Evolutionary conservation across 176 grass and related monocot species (phyloP).

Genomic region (Lolium perenne): DNA sequence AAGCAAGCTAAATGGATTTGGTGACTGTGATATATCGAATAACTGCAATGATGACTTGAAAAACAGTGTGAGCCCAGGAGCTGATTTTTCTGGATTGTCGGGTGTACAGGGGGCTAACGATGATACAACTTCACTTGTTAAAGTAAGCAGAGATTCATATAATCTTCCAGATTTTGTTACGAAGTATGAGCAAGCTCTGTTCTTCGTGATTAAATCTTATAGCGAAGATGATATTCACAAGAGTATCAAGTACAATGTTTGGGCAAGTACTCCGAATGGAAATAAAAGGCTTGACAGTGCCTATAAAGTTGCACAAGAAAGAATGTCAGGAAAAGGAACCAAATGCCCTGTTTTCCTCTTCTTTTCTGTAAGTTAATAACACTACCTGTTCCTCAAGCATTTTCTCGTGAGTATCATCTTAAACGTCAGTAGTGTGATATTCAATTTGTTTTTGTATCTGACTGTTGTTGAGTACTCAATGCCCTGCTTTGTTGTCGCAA

Average conservation of each 20-base stretch:
- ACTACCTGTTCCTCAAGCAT: conserved; percentile 3
- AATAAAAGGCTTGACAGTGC: conserved; percentile 95
- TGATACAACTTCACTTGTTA: conserved; percentile 33
- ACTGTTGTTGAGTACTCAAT: conserved; percentile 15
- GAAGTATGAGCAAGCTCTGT: conserved; percentile 82
- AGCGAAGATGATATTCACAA: conserved; percentile 98
- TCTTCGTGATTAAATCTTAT: conserved; percentile 97
- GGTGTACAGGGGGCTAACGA: conserved; percentile 33
- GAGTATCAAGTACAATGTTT: conserved; percentile 96
- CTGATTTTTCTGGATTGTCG: conserved; percentile 29
- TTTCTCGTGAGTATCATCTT: conserved; percentile 1
- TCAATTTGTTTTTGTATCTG: conserved; percentile 16
- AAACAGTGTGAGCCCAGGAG: conserved; percentile 37
- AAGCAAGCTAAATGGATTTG: conserved; percentile 61
- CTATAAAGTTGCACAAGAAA: conserved; percentile 80
- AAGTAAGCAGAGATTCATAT: conserved; percentile 58
- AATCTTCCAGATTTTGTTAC: conserved; percentile 77
- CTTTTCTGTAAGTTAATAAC: conserved; percentile 84
- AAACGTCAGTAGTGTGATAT: conserved; percentile 16
- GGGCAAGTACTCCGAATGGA: conserved; percentile 95
- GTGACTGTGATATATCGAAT: conserved; percentile 46
- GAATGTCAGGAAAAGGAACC: conserved; percentile 63
- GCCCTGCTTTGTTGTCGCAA: background rate
- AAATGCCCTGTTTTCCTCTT: conserved; percentile 85
- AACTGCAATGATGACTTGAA: conserved; percentile 47